These are phyloP conservation scores for Candida neerlandica DNA, from an alignment of 1,139 yeast species.

Conservation along the genomic window DNA sequence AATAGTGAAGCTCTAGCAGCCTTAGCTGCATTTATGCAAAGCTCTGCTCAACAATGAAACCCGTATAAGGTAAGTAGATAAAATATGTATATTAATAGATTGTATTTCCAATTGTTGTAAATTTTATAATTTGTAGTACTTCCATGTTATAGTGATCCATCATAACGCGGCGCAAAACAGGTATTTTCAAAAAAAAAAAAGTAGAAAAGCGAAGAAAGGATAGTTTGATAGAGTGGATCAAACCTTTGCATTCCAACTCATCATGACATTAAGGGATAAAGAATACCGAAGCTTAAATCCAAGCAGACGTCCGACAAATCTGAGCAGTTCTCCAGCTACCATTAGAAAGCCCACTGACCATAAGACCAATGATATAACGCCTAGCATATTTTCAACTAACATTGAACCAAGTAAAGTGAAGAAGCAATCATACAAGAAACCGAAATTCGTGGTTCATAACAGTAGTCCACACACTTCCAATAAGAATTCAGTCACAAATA, in stretches of 20 bases:
- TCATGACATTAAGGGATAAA: neutral
- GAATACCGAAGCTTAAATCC: neutral
- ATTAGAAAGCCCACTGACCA: neutral
- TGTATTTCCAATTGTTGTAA: no score
- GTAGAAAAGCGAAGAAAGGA: neutral
- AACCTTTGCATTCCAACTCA: neutral
- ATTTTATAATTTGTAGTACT: no score
- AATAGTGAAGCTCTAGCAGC: constrained; percentile 9
- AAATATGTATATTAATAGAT: neutral
- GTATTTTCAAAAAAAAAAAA: neutral
- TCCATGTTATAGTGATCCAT: no score
- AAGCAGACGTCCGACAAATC: neutral
- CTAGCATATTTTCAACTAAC: neutral
- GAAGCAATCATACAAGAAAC: neutral
- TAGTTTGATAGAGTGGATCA: no score
- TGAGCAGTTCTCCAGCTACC: neutral
- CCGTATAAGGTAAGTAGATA: neutral
- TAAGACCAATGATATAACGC: neutral
- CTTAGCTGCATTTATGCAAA: constrained; percentile 18
- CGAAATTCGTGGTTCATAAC: neutral
- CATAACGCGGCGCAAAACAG: neutral
- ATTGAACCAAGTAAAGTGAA: neutral
- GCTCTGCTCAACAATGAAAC: constrained; percentile 20
- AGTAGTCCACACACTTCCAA: no score
- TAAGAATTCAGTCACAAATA: no score